Base-by-base conservation (phyloP, 2,329 filamentous ascomycete genomes). In the Fusarium sp. region DNA sequence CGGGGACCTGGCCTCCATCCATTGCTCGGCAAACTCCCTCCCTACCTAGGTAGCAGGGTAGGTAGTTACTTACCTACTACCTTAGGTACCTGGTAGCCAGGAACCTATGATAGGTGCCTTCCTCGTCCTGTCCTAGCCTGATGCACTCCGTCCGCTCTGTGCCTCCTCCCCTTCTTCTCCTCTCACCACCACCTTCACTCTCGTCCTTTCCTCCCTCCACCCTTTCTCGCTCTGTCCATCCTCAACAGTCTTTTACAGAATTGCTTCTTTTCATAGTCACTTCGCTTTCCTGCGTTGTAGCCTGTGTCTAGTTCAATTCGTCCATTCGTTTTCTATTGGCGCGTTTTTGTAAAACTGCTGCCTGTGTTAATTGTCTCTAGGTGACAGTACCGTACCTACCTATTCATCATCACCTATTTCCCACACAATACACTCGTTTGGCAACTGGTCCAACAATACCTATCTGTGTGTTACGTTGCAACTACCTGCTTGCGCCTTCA, bases 281-380 rank as follows among this genome's bases (percentile, higher is more conserved):
- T 65, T 69, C 65, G 43, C 29, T 61, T 56, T 50, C 39, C 55
- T 27, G 54, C 39, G 54, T 33, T 49, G 60, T 60, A 42, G 62
- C 51, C 54, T 50, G 57, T 65, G 65, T 56, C 42, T 47, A 56
- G 58, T 59, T 60, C 67, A 54, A 65, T 68, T 71, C 58, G 69
- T 71, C 69, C 69, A 65, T 71, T 71, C 69, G 50, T 71, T 71
- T 68, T 50, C 45, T 41, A 31, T 31, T 48, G 63, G 63, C 54
- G 68, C 55, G 63, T 63, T 66, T 65, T 67, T 67, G 61, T 44
- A 67, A 67, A 49, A 61, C 60, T 55, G 61, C 51, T 57, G 51
- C 51, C 21, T 64, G 52, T 56, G 56, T 39, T 55, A 21, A 47
- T 50, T 42, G 25, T 53, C 23, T 44, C 41, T 25, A 46, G 13